Base-by-base conservation (phyloP, 2,329 filamentous ascomycete genomes). In the Aspergillus ibericus region DNA sequence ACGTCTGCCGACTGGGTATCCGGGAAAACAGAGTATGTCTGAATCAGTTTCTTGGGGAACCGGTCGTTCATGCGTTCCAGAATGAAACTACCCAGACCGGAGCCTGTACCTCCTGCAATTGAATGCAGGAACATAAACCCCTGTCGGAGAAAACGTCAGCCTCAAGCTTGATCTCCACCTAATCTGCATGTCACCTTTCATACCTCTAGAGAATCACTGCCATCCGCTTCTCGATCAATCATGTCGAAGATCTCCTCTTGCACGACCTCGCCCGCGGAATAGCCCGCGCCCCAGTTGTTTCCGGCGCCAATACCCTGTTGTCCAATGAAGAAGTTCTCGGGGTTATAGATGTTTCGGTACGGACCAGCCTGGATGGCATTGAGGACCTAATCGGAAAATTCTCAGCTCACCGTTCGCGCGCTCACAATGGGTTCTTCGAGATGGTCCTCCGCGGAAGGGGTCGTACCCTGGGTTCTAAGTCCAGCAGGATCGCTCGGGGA, bases 41-140 rank as follows among this genome's bases (percentile, higher is more conserved):
- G 95, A 58, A 99, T 97, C 64, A 99, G 87, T 82, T 99, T 99
- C 80, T 99, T 99, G 35, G 96, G 95, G 68, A 98, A 99, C 51
- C 93, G 86, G 76, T 99, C 95, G 75, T 99, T 99, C 75, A 99
- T 87, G 63, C 92, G 85, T 78, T 99, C 96, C 16, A 99, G 86
- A 61, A 99, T 84, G 72, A 96, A 99, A 27, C 92, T 96, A 22
- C 95, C 95, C 47, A 99, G 79, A n/a, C 95, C 95, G 20, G 93
- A 97, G 8, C 95, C 95, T 16, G 95, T 99, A 58, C 95, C 95
- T 62, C 95, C 95, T 44, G 95, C 96, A 71, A 99, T 99, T 3
- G 95, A 98, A 75, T 99, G 95, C 63, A 99, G 83, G 77, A 99
- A 87, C 95, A 99, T 99, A 80, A 99, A 99, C 38, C 95, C 95